Percentiles rank a stretch among this genome's conserved stretches.
Evolutionary conservation across 306 rosid genomes (phyloP).

Genomic region (Albizia julibrissin): DNA sequence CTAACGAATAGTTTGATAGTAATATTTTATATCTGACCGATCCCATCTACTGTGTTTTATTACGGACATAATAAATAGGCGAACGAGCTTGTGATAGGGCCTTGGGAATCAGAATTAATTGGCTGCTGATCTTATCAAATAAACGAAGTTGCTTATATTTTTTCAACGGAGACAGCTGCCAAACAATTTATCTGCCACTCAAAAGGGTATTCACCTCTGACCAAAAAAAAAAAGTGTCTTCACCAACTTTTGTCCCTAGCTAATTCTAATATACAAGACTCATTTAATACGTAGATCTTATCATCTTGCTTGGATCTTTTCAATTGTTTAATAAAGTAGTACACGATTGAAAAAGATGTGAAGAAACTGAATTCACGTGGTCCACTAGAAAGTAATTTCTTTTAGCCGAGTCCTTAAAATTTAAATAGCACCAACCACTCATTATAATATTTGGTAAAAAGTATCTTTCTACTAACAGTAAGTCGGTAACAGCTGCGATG

Average conservation of each 20-base stretch:
- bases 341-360: not conserved
- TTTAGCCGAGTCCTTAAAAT: not conserved
- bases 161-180: not conserved
- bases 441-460: no score
- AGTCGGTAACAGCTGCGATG: not conserved
- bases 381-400: not conserved
- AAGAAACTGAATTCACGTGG: not conserved
- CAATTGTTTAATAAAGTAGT: not conserved
- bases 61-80: not conserved
- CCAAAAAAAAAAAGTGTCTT: not conserved
- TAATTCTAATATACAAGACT: not conserved
- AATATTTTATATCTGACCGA: not conserved
- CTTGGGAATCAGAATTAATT: not conserved
- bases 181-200: not conserved
- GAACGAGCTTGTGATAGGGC: not conserved
- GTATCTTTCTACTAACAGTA: no score
- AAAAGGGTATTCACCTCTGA: no score
- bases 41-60: not conserved
- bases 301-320: no score
- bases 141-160: not conserved
- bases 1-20: no score
- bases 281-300: not conserved
- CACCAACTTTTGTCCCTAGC: not conserved
- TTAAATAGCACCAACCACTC: not conserved
- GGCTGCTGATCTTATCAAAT: not conserved